A percentile compares a stretch with the other conserved stretches of the same genome.
Conservation (phyloP, 2,329 filamentous ascomycete genomes). For the Exophiala calicioides region DNA sequence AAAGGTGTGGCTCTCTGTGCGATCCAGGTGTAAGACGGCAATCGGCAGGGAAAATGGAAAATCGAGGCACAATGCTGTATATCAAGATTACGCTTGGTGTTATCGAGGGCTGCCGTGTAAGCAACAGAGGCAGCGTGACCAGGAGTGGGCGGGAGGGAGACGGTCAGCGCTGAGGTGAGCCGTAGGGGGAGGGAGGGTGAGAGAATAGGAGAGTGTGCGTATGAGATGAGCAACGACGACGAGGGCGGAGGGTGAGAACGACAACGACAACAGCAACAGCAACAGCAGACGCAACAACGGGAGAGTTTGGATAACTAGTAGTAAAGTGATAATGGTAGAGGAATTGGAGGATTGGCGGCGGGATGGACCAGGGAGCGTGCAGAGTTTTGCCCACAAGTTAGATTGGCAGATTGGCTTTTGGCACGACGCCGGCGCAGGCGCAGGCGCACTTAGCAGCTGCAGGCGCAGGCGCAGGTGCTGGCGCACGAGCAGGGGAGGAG, state of each 20-base stretch:
- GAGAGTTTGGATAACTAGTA: too few relatives aligned
- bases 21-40: conserved; percentile 23
- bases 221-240: conserved; percentile 11
- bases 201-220: conserved; percentile 11
- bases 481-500: too few relatives aligned
- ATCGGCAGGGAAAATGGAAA: conserved; percentile 20
- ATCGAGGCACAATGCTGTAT: conserved; percentile 23
- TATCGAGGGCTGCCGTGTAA: conserved; percentile 20
- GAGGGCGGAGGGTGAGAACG: conserved; percentile 4
- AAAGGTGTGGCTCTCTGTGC: conserved; percentile 5
- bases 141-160: conserved; percentile 8
- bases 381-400: conserved; percentile 27
- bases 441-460: neutral
- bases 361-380: conserved; percentile 22
- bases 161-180: conserved; percentile 26
- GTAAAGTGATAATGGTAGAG: neutral
- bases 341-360: neutral
- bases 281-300: neutral
- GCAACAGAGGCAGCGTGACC: conserved; percentile 21
- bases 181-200: conserved; percentile 13
- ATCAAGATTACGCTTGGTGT: conserved; percentile 9
- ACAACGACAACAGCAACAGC: conserved; percentile 1
- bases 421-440: conserved; percentile 1
- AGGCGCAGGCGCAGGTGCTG: too few relatives aligned
- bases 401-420: conserved; percentile 18